Conservation (phyloP, 1,284 basidiomycete genomes). For the Laetiporus sulphureus region DNA sequence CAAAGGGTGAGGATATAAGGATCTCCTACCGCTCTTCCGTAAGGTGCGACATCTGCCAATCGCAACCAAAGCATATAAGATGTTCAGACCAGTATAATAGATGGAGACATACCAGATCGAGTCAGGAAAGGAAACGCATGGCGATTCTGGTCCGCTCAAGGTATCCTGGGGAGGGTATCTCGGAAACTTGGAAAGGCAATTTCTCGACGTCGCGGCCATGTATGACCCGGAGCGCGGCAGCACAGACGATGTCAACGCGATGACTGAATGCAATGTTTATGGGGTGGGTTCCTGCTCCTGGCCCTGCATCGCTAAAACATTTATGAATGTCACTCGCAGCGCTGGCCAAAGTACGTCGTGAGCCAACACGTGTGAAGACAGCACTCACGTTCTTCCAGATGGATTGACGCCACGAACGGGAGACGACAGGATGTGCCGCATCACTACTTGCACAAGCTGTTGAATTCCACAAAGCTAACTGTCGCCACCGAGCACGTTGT, state of each 20-base stretch:
- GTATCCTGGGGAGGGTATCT: slow-evolving; percentile 16
- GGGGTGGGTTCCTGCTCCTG: slow-evolving; percentile 13
- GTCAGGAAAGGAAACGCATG: slow-evolving; percentile 20
- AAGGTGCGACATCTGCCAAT: slow-evolving; percentile 31
- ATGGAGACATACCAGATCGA: slow-evolving; percentile 40
- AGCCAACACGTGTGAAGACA: slow-evolving; percentile 19
- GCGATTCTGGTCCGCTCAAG: slow-evolving; percentile 19
- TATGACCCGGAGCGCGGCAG: slow-evolving; percentile 31
- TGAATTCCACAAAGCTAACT: slow-evolving; percentile 13
- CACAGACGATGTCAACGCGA: slow-evolving; percentile 18
- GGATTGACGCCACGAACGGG: slow-evolving; percentile 44
- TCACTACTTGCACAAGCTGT: slow-evolving; percentile 44
- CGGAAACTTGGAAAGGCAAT: slow-evolving; percentile 22
- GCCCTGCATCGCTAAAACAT: background rate
- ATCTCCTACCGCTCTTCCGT: slow-evolving; percentile 41
- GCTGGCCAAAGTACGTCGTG: slow-evolving; percentile 2
- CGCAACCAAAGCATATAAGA: too few relatives aligned
- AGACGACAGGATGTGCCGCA: slow-evolving; percentile 53
- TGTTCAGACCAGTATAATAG: slow-evolving; percentile 22
- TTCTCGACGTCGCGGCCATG: slow-evolving; percentile 33
- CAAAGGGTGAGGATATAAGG: slow-evolving; percentile 43
- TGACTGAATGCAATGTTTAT: slow-evolving; percentile 20
- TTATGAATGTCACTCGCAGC: background rate
- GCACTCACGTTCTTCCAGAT: slow-evolving; percentile 26
- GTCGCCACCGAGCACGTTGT: slow-evolving; percentile 20